phyloP scores from a whole-genome alignment of 2,329 filamentous ascomycete species.

The Cadophora sp. region DNA sequence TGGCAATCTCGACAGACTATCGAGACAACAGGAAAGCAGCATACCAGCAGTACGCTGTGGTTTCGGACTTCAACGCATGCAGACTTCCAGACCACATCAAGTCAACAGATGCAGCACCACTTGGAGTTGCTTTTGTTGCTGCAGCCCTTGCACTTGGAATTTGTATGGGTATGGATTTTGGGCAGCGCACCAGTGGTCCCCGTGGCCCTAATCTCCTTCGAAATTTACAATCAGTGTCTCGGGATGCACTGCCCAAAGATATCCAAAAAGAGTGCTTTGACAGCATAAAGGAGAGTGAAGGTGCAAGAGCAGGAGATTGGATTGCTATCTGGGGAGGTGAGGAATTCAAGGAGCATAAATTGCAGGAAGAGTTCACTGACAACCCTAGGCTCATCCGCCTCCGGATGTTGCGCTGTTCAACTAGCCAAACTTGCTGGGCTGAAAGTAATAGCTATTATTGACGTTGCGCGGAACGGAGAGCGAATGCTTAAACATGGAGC shows the following conservation, averaged over 20 bases:
- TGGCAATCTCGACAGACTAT: constrained; percentile 45
- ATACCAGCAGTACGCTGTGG: constrained; percentile 59
- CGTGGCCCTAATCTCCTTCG: constrained; percentile 62
- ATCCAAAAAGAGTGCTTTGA: constrained; percentile 68
- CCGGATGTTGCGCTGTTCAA: constrained; percentile 70
- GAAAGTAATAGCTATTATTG: constrained; percentile 69
- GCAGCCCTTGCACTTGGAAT: constrained; percentile 71
- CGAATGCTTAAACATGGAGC: constrained; percentile 58
- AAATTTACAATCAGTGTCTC: constrained; percentile 55
- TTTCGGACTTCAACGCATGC: constrained; percentile 44
- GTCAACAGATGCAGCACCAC: constrained; percentile 37
- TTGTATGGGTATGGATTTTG: constrained; percentile 73
- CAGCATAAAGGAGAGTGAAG: constrained; percentile 58
- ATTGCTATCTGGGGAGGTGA: constrained; percentile 75
- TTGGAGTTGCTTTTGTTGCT: constrained; percentile 57
- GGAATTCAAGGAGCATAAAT: constrained; percentile 27
- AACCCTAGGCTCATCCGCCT: constrained; percentile 66
- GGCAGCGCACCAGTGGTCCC: constrained; percentile 48
- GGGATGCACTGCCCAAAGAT: constrained; percentile 62
- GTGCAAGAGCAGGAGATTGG: constrained; percentile 69
- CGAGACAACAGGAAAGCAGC: constrained; percentile 43
- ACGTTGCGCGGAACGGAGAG: constrained; percentile 69
- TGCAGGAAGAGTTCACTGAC: constrained; percentile 12
- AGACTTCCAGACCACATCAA: constrained; percentile 37
- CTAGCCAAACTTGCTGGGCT: constrained; percentile 71